Base-by-base conservation (phyloP, 768 basidiomycete species). In the Naganishia friedmannii region DNA sequence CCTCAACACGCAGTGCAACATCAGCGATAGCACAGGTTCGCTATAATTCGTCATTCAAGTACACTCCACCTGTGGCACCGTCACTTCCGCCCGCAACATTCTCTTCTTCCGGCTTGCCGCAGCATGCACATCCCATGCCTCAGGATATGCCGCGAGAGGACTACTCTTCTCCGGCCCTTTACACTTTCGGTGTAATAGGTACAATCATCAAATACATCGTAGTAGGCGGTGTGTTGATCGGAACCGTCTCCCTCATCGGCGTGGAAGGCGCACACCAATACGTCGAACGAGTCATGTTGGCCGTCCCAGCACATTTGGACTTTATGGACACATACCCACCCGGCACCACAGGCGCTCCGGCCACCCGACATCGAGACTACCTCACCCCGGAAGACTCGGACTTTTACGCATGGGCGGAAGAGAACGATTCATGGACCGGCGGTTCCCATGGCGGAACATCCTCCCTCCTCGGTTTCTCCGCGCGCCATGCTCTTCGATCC, bases 351-450 rank as follows among this genome's bases (percentile, higher is more conserved):
- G n/a, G n/a, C n/a, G n/a, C n/a, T n/a, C 34, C 48, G 8, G 15
- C 26, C 34, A 12, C 46, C 12, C 42, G 45, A 7, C 45, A 46
- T n/a, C 15, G 63, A 37, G 63, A 48, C 63, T 23, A 65, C 31
- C 28, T 48, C 8, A 48, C 63, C 0, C 42, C 45, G 5, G 21
- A 48, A 23, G 53, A 67, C 53, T 60, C 42, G 19, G 63, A 60
- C 13, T 48, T 46, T 23, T 78, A 74, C 65, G 76, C 74, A 0
- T 79, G 78, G 78, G 69, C 72, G 34, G 71, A 69, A 21, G 77
- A 78, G 65, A 76, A 76, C 53, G 71, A 72, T 42, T 71, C 73
- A 0, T 79, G 78, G 78, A 79, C 78, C 26, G 77, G 77, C 10
- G 74, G 77, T 8, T 65, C 57, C 7, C 66, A 66, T 19, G 77